Evolutionary conservation across 2,329 filamentous ascomycete genomes (phyloP), one percentile per base, ranked within the genome.

Genomic region (Neonectria sp.): DNA sequence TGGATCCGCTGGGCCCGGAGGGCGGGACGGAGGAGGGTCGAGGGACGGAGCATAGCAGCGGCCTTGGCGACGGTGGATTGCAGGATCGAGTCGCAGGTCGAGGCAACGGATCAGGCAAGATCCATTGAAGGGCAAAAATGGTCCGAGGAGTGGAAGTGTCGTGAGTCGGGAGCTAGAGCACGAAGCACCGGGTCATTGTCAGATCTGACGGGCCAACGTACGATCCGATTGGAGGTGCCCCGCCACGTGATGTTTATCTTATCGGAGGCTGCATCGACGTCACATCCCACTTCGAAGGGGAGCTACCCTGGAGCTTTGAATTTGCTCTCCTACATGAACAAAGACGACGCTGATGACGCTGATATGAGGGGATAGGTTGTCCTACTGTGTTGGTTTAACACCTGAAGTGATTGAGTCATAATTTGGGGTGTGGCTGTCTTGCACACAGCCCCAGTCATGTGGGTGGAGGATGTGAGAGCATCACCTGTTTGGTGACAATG

Each of bases 1-100:
- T 65, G 69, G 6, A 68, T 60, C 25, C 72, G 72, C 68, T 70
- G 66, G 62, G 72, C 56, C 67, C 75, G 73, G 64, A 78, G 74
- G 46, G 71, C 68, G 48, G 77, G 75, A 55, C 79, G 78, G 35
- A 80, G 78, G 31, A 80, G 70, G 67, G 76, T 75, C 31, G 70
- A 73, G 33, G 73, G 74, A 55, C 79, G 79, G 27, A 81, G 71
- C 78, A 80, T 79, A 40, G 35, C 53, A 68, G 60, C 52, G 65
- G 56, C 6, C n/a, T 71, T 51, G 45, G n/a, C 29, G 48, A 61
- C 17, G 55, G 13, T 27, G n/a, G 45, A 51, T 61, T 45, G 60
- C n/a, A 25, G 35, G 27, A 46, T 63, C 27, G 25, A 24, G 24
- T 58, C 65, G 46, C 63, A 53, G 35, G 11, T 59, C 37, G 29